A percentile compares a stretch with the other conserved stretches of the same genome.
Conservation (phyloP, 192 early-diverging fungal genomes). For the Glomus cerebriforme region DNA sequence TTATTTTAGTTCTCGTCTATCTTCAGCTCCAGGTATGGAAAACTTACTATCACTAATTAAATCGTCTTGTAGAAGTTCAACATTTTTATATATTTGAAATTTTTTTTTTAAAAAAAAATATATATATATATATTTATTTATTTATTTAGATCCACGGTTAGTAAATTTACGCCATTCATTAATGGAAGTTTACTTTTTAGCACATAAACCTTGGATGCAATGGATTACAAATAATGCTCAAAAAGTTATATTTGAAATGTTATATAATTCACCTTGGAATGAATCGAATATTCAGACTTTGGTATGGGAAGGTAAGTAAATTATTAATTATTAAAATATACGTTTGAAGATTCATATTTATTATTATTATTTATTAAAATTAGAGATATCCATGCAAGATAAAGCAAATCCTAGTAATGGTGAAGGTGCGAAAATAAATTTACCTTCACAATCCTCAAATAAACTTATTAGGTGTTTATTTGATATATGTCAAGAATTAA, state of each 20-base stretch:
- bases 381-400: slow-evolving; percentile 10
- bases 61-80: neutral
- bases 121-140: slow-evolving; percentile 15
- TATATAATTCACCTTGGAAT: slow-evolving; percentile 45
- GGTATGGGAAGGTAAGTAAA: slow-evolving; percentile 52
- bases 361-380: neutral
- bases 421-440: slow-evolving; percentile 29
- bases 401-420: neutral
- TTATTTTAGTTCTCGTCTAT: neutral
- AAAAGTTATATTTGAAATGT: slow-evolving; percentile 31
- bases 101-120: too few species aligned
- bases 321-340: neutral
- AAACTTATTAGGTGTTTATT: slow-evolving; percentile 48
- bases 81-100: too few species aligned
- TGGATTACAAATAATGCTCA: slow-evolving; percentile 28
- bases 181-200: slow-evolving; percentile 39
- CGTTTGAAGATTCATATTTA: neutral
- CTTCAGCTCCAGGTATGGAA: slow-evolving; percentile 4
- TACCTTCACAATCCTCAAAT: slow-evolving; percentile 49
- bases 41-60: too few species aligned
- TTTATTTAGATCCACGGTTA: slow-evolving; percentile 41
- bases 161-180: slow-evolving; percentile 35
- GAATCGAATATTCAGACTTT: slow-evolving; percentile 41
- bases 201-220: slow-evolving; percentile 51
- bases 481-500: slow-evolving; percentile 47